Conservation (phyloP, 495 filamentous ascomycete genomes). For the Podospora fimiseda region DNA sequence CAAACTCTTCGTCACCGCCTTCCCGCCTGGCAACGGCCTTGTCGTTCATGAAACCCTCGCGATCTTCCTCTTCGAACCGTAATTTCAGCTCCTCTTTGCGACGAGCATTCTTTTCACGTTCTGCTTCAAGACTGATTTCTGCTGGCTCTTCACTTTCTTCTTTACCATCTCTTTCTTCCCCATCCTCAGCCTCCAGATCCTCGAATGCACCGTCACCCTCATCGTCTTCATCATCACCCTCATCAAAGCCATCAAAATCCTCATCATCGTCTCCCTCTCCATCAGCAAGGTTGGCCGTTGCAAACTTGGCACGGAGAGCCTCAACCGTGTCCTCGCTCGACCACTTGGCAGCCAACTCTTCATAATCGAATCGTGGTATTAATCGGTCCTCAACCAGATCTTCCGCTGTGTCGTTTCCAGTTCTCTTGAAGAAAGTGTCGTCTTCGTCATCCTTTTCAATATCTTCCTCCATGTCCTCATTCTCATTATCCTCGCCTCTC, state of each 20-base stretch:
- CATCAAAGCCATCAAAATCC: constrained; percentile 74
- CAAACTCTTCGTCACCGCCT: constrained; percentile 67
- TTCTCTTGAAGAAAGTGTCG: constrained; percentile 77
- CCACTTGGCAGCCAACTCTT: constrained; percentile 79
- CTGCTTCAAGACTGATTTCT: constrained; percentile 40
- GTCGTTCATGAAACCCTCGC: constrained; percentile 84
- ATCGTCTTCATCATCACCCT: constrained; percentile 54
- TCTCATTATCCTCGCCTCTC: constrained; percentile 65
- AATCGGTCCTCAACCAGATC: constrained; percentile 63
- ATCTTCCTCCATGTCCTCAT: constrained; percentile 37
- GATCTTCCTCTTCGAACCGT: constrained; percentile 94
- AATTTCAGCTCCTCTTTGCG: constrained; percentile 91
- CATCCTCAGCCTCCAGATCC: constrained; percentile 77
- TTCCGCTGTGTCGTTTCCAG: constrained; percentile 56
- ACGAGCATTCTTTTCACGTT: constrained; percentile 84
- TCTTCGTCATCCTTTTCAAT: constrained; percentile 57
- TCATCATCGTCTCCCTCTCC: constrained; percentile 42
- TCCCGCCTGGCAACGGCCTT: constrained; percentile 62
- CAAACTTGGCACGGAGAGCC: constrained; percentile 64
- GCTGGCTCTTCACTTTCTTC: constrained; percentile 24
- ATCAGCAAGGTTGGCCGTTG: constrained; percentile 55
- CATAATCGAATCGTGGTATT: constrained; percentile 74
- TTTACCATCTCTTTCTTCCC: constrained; percentile 31
- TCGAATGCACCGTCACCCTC: constrained; percentile 89
- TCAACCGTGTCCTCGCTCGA: constrained; percentile 70